Evolutionary conservation across 768 basidiomycete species (phyloP).

Genomic region (Phylloporus scabripes): DNA sequence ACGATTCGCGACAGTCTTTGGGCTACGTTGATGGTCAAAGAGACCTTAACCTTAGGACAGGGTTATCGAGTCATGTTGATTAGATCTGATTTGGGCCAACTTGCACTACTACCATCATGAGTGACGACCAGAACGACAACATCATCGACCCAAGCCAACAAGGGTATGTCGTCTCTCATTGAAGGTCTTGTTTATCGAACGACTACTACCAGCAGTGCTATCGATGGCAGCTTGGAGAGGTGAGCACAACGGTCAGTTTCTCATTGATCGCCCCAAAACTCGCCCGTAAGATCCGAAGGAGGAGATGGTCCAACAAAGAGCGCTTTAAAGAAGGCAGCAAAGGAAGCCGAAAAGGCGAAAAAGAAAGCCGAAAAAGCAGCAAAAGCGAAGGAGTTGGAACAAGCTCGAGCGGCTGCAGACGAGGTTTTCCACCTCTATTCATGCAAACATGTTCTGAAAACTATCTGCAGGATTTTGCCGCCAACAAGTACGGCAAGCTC

Average conservation of each 20-base stretch:
- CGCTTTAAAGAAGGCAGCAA: constrained; percentile 87
- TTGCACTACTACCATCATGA: constrained; percentile 14
- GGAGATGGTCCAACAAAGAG: constrained; percentile 69
- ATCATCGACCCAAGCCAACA: not conserved
- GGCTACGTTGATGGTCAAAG: not conserved
- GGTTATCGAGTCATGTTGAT: constrained; percentile 4
- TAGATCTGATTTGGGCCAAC: constrained; percentile 14
- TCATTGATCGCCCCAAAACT: constrained; percentile 1
- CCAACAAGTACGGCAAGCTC: constrained; percentile 77
- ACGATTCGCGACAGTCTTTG: not conserved
- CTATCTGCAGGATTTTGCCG: constrained; percentile 60
- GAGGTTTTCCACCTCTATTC: constrained; percentile 35
- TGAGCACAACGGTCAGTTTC: constrained; percentile 1
- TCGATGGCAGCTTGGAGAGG: constrained; percentile 9
- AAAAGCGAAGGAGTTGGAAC: constrained; percentile 70
- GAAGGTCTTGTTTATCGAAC: not conserved
- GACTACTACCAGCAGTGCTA: constrained; percentile 2
- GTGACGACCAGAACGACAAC: too few relatives aligned
- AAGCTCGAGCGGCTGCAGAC: constrained; percentile 63
- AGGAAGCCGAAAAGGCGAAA: constrained; percentile 85
- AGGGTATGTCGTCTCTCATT: constrained; percentile 3
- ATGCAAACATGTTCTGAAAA: constrained; percentile 16
- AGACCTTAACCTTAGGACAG: constrained; percentile 20
- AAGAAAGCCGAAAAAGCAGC: constrained; percentile 85
- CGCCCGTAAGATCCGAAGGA: constrained; percentile 16